phyloP scores from a whole-genome alignment of 2,329 filamentous ascomycete species.

The Capronia coronata region DNA sequence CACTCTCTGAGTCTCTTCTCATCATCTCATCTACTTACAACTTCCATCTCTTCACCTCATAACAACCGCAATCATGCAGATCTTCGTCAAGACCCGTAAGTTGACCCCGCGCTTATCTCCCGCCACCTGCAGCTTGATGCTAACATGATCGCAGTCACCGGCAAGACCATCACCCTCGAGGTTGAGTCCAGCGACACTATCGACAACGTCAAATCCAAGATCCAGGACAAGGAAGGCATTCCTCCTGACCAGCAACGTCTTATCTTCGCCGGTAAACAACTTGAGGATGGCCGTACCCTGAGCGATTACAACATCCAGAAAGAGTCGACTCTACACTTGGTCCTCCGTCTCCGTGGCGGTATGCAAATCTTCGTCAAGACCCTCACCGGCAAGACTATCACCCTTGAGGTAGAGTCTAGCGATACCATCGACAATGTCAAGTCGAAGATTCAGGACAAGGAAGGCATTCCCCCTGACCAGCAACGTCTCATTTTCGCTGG shows the following conservation, averaged over 20 bases:
- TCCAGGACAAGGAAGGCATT: conserved; percentile 55
- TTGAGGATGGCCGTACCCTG: conserved; percentile 52
- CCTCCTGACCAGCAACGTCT: conserved; percentile 54
- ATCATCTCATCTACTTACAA: conserved; percentile 12
- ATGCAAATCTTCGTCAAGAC: conserved; percentile 49
- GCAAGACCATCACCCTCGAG: conserved; percentile 51
- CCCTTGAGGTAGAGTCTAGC: conserved; percentile 60
- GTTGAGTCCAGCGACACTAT: conserved; percentile 44
- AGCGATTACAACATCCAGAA: conserved; percentile 54
- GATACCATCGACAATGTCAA: conserved; percentile 97
- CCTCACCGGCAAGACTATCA: conserved; percentile 59
- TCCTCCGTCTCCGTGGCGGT: conserved; percentile 64
- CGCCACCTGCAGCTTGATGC: conserved; percentile 19
- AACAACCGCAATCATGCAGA: conserved; percentile 66
- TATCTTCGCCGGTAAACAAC: conserved; percentile 54
- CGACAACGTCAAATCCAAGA: conserved; percentile 55
- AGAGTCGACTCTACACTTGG: conserved; percentile 64
- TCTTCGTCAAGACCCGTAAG: conserved; percentile 95
- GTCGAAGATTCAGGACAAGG: conserved; percentile 96
- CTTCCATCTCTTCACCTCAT: conserved; percentile 13
- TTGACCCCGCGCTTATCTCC: conserved; percentile 35
- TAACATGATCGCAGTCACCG: conserved; percentile 49
- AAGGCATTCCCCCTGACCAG: conserved; percentile 92
- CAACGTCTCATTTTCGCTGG: conserved; percentile 94
- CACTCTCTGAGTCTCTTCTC: neutral